These are phyloP conservation scores for Aspergillus carbonarius DNA, from an alignment of 2,329 filamentous ascomycete species.

Conservation along the genomic window DNA sequence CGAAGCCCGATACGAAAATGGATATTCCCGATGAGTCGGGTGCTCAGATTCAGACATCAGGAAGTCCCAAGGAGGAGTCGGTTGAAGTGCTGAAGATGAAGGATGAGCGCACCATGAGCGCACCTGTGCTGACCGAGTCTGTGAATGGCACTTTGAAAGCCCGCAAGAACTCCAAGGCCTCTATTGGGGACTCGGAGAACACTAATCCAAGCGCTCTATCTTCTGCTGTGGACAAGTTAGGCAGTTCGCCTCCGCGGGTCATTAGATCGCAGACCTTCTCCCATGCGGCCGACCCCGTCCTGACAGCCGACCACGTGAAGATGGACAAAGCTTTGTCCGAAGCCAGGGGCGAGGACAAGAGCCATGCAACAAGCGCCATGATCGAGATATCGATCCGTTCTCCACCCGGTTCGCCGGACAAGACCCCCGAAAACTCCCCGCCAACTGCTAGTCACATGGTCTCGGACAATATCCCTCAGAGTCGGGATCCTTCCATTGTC, in stretches of 20 bases:
- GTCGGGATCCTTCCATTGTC: slow-evolving; percentile 52
- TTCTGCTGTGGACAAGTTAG: slow-evolving; percentile 34
- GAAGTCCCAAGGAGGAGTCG: slow-evolving; percentile 20
- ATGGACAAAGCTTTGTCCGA: slow-evolving; percentile 63
- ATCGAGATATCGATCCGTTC: slow-evolving; percentile 66
- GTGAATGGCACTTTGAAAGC: slow-evolving; percentile 23
- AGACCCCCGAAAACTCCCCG: slow-evolving; percentile 49
- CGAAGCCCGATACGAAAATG: slow-evolving; percentile 42
- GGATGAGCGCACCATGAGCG: slow-evolving; percentile 37
- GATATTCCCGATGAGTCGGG: slow-evolving; percentile 40
- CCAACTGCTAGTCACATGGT: slow-evolving; percentile 36
- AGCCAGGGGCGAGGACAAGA: slow-evolving; percentile 56
- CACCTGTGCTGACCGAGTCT: slow-evolving; percentile 31
- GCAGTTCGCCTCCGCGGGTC: slow-evolving; percentile 52
- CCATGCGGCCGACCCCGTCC: slow-evolving; percentile 61
- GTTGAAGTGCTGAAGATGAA: slow-evolving; percentile 32
- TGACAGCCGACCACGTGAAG: slow-evolving; percentile 66
- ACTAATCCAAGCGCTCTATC: slow-evolving; percentile 23
- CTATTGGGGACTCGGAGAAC: slow-evolving; percentile 21
- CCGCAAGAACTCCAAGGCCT: slow-evolving; percentile 29
- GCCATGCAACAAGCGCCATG: slow-evolving; percentile 63
- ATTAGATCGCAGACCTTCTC: slow-evolving; percentile 65
- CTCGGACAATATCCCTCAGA: slow-evolving; percentile 37
- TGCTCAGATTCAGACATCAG: slow-evolving; percentile 21
- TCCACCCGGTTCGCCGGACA: slow-evolving; percentile 54